Evolutionary conservation across 2,329 filamentous ascomycete genomes (phyloP), one percentile per base, ranked within the genome.

Genomic region (Venturia asperata): DNA sequence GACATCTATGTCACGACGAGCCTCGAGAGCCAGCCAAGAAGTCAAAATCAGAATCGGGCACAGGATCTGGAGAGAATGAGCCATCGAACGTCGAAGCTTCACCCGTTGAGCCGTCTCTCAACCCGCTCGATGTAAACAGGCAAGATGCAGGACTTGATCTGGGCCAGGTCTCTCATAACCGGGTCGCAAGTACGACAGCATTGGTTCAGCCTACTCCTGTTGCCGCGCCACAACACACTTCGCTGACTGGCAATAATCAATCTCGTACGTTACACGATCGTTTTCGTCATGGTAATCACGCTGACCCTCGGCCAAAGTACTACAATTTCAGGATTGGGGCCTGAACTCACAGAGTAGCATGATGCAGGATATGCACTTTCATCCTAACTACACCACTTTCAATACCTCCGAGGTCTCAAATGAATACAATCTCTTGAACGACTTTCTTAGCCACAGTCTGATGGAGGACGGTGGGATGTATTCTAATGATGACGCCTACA

Each of bases 1-100:
- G 93, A 72, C 94, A 99, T 78, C 84, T 99, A 70, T 99, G 94
- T 78, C 94, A 97, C 80, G 94, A 99, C 78, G 94, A 97, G 78
- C 93, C 92, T 70, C 88, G 93, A 77, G 93, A 99, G 73, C 82
- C 87, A 70, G 85, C 88, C 67, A 96, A 94, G 78, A 93, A 92
- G 78, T 79, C 84, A 71, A 96, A 93, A 79, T 77, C 77, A 47
- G 79, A 81, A 27, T 70, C 79, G 52, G 74, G 68, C 64, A 61
- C 72, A 62, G 72, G 70, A 63, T 70, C 72, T 63, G 72, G 70
- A 30, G 75, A 74, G 55, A 71, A 70, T 24, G 71, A 76, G 56
- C 64, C 67, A 65, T 71, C 73, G 43, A 66, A 68, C 52, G 69
- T 71, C 66, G 74, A 74, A 67, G 62, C 70, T 61, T 64, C 72